Conservation (phyloP, 768 basidiomycete genomes). For the Trichaptum fuscoviolaceum region DNA sequence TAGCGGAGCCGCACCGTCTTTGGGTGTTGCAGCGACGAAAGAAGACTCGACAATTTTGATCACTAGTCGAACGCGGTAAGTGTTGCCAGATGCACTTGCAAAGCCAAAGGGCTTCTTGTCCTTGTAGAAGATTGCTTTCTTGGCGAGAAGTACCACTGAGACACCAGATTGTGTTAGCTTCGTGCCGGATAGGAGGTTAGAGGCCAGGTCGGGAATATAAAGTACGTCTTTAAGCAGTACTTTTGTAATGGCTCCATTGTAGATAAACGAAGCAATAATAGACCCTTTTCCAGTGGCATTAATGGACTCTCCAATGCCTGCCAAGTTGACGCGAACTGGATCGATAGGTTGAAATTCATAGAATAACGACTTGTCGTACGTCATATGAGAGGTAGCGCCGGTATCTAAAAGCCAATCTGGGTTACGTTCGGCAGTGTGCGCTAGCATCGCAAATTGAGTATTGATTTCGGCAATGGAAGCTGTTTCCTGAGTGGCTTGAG, state of each 20-base stretch:
- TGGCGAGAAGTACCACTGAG: slow-evolving; percentile 14
- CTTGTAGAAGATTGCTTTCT: slow-evolving; percentile 3
- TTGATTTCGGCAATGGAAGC: not conserved
- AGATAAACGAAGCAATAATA: slow-evolving; percentile 12
- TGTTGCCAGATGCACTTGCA: slow-evolving; percentile 8
- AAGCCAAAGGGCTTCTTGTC: not conserved
- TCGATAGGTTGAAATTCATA: slow-evolving; percentile 10
- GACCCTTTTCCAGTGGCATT: slow-evolving; percentile 19
- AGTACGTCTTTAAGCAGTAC: slow-evolving; percentile 20
- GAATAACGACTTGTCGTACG: slow-evolving; percentile 17
- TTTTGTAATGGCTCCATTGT: slow-evolving; percentile 10
- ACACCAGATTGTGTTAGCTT: slow-evolving; percentile 15
- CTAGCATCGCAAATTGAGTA: not conserved
- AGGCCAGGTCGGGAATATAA: slow-evolving; percentile 21
- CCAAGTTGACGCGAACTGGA: slow-evolving; percentile 9
- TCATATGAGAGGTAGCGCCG: slow-evolving; percentile 23
- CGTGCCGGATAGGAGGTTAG: slow-evolving; percentile 23
- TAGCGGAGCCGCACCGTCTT: not conserved
- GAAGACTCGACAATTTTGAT: slow-evolving; percentile 15
- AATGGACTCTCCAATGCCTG: slow-evolving; percentile 14
- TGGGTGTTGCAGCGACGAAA: slow-evolving; percentile 10
- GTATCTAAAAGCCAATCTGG: slow-evolving; percentile 14
- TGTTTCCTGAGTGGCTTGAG: not conserved
- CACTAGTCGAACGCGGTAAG: slow-evolving; percentile 16
- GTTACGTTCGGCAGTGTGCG: not conserved